Conservation (phyloP, 345 rosid species). For the Heritiera fomes region DNA sequence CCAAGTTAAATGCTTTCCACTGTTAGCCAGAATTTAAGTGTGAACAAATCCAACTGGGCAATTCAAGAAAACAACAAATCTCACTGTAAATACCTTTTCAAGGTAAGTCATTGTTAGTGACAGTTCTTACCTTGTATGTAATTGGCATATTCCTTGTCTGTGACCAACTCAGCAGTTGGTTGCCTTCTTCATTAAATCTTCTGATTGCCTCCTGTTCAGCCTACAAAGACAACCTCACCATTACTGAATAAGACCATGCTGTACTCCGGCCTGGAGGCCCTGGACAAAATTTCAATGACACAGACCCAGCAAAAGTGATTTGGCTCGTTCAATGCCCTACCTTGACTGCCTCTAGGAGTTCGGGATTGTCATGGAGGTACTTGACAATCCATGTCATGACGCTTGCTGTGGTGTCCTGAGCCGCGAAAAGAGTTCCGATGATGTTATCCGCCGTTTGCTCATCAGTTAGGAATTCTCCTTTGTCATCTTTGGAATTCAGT, state of each 20-base stretch:
- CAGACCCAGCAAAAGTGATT: conserved; percentile 5
- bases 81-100: background rate
- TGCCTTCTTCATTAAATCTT: conserved; percentile 33
- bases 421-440: conserved; percentile 71
- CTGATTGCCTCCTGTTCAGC: conserved; percentile 54
- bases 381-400: conserved; percentile 80
- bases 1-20: background rate
- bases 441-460: conserved; percentile 68
- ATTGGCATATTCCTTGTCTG: conserved; percentile 63
- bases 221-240: conserved; percentile 29
- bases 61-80: background rate
- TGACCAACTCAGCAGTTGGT: conserved; percentile 48
- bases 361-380: conserved; percentile 68
- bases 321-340: conserved; percentile 33
- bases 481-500: conserved; percentile 50
- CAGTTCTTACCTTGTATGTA: conserved; percentile 46
- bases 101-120: background rate
- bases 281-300: background rate
- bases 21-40: conserved; percentile 8
- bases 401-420: conserved; percentile 78
- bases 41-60: background rate
- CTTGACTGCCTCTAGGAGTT: conserved; percentile 72
- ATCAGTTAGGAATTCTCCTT: conserved; percentile 34
- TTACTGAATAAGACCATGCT: conserved; percentile 7
- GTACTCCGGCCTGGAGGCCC: background rate